These are phyloP conservation scores for Pseudogymnoascus sp. DNA, from an alignment of 2,329 filamentous ascomycete species.

Conservation along the genomic window DNA sequence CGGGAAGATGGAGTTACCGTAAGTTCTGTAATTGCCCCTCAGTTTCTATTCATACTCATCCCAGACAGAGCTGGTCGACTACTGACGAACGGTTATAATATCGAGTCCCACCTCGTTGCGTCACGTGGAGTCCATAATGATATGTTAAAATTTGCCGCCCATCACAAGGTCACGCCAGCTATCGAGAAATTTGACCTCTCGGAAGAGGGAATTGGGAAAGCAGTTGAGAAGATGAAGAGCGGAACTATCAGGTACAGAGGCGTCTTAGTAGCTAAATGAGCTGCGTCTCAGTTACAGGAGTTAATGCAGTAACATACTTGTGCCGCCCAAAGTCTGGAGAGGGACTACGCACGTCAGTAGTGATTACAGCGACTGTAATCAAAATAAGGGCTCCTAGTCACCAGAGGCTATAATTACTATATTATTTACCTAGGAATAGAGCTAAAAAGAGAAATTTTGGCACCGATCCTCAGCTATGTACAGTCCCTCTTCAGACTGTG, in stretches of 20 bases:
- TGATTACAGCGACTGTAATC: no score
- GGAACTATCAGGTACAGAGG: slow-evolving; percentile 18
- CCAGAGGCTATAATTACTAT: no score
- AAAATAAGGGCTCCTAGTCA: no score
- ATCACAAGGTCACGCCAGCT: slow-evolving; percentile 13
- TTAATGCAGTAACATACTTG: background rate
- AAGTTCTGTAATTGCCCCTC: background rate
- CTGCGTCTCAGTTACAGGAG: background rate
- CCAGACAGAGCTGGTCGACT: background rate
- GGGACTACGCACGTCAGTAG: no score
- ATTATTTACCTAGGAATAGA: no score
- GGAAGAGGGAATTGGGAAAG: slow-evolving; percentile 12
- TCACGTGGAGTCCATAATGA: slow-evolving; percentile 14
- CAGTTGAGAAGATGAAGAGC: slow-evolving; percentile 15
- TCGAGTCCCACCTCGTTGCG: slow-evolving; percentile 15
- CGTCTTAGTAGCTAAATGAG: slow-evolving; percentile 12
- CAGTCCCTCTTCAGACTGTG: no score
- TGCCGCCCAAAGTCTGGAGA: no score
- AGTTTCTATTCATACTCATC: background rate
- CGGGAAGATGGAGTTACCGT: slow-evolving; percentile 16
- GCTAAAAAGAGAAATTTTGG: no score
- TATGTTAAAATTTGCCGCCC: slow-evolving; percentile 19
- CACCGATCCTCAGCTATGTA: no score
- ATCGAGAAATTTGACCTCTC: slow-evolving; percentile 18
- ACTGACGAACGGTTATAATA: slow-evolving; percentile 16